Percentiles rank a stretch among this genome's conserved stretches.
These are phyloP conservation scores for Rubroboletus pulcherrimus DNA, from an alignment of 768 basidiomycete species.

Conservation along the genomic window DNA sequence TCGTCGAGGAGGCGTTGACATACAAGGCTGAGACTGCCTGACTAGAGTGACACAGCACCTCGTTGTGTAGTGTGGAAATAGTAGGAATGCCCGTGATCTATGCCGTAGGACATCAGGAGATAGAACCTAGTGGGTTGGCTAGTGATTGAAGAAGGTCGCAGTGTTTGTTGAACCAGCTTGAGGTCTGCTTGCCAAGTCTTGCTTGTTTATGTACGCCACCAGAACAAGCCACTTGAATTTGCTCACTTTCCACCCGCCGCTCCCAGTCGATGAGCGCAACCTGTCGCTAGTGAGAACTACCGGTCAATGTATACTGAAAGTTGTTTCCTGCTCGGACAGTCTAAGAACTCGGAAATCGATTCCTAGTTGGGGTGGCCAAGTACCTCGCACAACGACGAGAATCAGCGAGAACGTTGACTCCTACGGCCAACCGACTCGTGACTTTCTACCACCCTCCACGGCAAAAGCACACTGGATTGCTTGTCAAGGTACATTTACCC, in stretches of 20 bases:
- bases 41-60: background rate
- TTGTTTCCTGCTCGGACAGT: background rate
- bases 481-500: background rate
- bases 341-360: background rate
- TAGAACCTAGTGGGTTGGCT: background rate
- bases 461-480: background rate
- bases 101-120: background rate
- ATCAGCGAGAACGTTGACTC: background rate
- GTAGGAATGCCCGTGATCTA: background rate
- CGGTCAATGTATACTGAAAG: background rate
- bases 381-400: background rate
- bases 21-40: slow-evolving; percentile 10
- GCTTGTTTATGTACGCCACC: slow-evolving; percentile 8
- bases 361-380: background rate
- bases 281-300: background rate
- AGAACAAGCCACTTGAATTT: background rate
- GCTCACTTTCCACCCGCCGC: background rate
- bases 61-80: background rate
- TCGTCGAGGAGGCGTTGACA: slow-evolving; percentile 17
- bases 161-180: too few species aligned
- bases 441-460: background rate
- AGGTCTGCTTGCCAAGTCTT: too few species aligned
- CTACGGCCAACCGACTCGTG: background rate
- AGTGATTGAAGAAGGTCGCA: too few species aligned
- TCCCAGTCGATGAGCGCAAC: background rate